A percentile compares a stretch with the other conserved stretches of the same genome.
These are phyloP conservation scores for Geranomyces michiganensis DNA, from an alignment of 192 early-diverging fungal genomes.

Conservation along the genomic window DNA sequence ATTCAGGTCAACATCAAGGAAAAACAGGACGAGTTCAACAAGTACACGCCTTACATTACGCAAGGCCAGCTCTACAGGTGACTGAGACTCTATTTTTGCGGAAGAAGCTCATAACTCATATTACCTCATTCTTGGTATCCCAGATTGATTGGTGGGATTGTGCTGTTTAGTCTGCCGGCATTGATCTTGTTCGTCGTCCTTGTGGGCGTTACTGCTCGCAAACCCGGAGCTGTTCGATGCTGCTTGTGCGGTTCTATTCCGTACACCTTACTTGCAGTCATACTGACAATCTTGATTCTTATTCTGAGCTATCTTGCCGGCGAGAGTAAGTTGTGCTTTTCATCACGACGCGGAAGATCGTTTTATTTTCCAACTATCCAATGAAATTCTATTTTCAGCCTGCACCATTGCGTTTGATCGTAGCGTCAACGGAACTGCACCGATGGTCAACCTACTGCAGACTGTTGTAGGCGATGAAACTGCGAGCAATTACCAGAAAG, in stretches of 20 bases:
- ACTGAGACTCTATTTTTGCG: too few species aligned
- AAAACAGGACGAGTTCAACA: not conserved
- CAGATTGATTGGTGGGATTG: slow-evolving; percentile 3
- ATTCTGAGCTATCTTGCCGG: not conserved
- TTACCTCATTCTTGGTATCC: not conserved
- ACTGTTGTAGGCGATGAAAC: not conserved
- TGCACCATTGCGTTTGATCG: slow-evolving; percentile 21
- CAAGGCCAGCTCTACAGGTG: slow-evolving; percentile 27
- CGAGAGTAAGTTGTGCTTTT: slow-evolving; percentile 4
- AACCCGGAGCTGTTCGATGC: slow-evolving; percentile 14
- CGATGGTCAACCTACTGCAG: not conserved
- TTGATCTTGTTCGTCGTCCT: slow-evolving; percentile 19
- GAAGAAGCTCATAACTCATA: not conserved
- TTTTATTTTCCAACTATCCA: not conserved
- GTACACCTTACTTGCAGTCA: slow-evolving; percentile 21
- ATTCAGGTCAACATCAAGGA: not conserved
- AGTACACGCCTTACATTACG: not conserved
- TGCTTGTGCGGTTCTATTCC: slow-evolving; percentile 30
- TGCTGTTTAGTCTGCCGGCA: slow-evolving; percentile 19
- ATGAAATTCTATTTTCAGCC: not conserved
- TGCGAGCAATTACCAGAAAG: not conserved
- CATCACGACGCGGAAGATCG: not conserved
- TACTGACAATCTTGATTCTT: slow-evolving; percentile 12
- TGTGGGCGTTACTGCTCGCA: slow-evolving; percentile 13
- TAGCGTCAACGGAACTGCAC: slow-evolving; percentile 2